Evolutionary conservation across 352 stramenopile species (phyloP), one percentile per base, ranked within the genome.

Genomic region (Phytophthora sp.): DNA sequence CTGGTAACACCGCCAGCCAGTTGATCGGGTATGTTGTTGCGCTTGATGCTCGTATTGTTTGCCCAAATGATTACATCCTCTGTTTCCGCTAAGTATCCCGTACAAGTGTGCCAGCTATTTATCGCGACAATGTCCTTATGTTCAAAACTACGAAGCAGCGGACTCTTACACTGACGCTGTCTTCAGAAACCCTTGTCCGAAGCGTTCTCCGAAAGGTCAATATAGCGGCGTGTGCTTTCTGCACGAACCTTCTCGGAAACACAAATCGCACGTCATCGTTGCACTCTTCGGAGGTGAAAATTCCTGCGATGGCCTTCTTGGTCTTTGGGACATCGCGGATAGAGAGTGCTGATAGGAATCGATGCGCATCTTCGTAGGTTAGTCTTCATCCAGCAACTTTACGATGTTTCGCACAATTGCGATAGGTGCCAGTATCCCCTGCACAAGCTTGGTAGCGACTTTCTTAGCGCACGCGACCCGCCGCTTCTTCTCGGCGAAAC

Each of bases 271-370:
- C 31, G 16, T 54, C 16, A 12, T 15, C n/a, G 16, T 47, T 29
- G 30, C 41, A 45, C 15, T 63, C 55, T 9, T 35, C 15, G 3
- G 20, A 16, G 12, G 35, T 12, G 7, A 38, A 26, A 21, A 56
- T 24, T 56, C 56, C 31, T 8, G 56, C 33, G 27, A 56, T 56
- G 0, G 33, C 31, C 12, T 56, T 63, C 21, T 56, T 63, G 1
- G 31, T 24, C 33, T 55, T 41, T 12, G 56, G 33, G 0, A 56
- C 15, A 6, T 20, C 3, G 8, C 33, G 55, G 7, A 42, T 30
- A 21, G 31, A 20, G 30, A 56, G 30, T 11, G 1, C 26, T 16
- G 30, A 21, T n/a, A 56, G 44, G 5, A 30, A 3, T 3, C 13
- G 12, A 15, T 63, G 13, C 2, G 39, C 21, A 18, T 55, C 44